These are phyloP conservation scores for Argentina anserina DNA, from an alignment of 306 rosid genomes.

Conservation along the genomic window DNA sequence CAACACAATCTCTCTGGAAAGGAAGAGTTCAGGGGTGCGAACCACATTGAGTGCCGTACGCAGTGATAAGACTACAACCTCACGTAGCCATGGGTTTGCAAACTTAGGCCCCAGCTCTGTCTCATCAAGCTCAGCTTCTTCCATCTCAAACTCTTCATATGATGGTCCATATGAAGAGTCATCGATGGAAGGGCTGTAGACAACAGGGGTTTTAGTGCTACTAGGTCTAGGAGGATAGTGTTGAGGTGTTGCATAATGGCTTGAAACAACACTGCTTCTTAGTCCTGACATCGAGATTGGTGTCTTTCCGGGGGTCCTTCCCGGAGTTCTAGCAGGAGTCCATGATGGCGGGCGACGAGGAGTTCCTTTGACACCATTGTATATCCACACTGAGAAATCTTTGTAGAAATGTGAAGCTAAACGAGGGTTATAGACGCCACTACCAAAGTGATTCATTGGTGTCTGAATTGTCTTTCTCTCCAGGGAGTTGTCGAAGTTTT, in stretches of 20 bases:
- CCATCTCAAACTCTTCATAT: slow-evolving; percentile 40
- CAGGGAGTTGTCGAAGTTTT: slow-evolving; percentile 65
- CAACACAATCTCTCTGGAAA: slow-evolving; percentile 82
- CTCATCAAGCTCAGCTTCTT: slow-evolving; percentile 56
- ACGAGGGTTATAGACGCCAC: slow-evolving; percentile 55
- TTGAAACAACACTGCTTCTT: slow-evolving; percentile 38
- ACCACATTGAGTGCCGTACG: slow-evolving; percentile 63
- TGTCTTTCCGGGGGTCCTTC: slow-evolving; percentile 56
- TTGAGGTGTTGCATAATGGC: slow-evolving; percentile 49
- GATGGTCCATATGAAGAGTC: slow-evolving; percentile 48
- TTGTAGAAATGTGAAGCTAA: slow-evolving; percentile 83
- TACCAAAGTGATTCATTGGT: slow-evolving; percentile 36
- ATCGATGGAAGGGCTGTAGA: slow-evolving; percentile 39
- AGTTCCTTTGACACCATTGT: slow-evolving; percentile 71
- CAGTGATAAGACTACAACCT: slow-evolving; percentile 79
- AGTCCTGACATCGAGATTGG: slow-evolving; percentile 34
- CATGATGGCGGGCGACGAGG: slow-evolving; percentile 68
- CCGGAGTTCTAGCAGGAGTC: slow-evolving; percentile 79
- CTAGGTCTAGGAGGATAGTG: slow-evolving; percentile 19
- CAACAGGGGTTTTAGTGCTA: slow-evolving; percentile 27
- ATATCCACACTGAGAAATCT: slow-evolving; percentile 75
- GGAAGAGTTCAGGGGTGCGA: slow-evolving; percentile 84
- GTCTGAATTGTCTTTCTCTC: slow-evolving; percentile 52
- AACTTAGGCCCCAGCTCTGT: slow-evolving; percentile 48
- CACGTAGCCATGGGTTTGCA: slow-evolving; percentile 81